Conservation (phyloP, 2,329 filamentous ascomycete species). For the Madurella mycetomatis region DNA sequence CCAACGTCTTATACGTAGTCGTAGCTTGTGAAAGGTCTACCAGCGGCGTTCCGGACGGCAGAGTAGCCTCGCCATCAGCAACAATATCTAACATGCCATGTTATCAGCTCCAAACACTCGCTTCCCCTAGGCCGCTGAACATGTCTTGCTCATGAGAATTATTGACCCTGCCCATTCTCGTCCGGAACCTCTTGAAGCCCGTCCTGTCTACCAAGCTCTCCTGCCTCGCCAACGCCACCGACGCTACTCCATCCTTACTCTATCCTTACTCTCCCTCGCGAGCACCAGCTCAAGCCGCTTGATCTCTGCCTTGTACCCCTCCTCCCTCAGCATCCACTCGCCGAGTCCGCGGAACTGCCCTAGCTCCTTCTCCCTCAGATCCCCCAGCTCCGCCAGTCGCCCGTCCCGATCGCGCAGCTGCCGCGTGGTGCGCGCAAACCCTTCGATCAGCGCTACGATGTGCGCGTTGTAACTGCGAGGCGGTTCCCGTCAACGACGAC, state of each 20-base stretch:
- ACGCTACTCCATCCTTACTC: conserved; percentile 39
- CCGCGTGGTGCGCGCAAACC: conserved; percentile 29
- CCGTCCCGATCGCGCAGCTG: conserved; percentile 19
- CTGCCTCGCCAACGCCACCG: conserved; percentile 41
- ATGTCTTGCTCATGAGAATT: conserved; percentile 14
- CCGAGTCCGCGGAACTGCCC: conserved; percentile 35
- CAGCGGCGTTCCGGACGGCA: background rate
- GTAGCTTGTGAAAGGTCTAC: background rate
- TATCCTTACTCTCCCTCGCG: conserved; percentile 32
- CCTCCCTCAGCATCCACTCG: conserved; percentile 37
- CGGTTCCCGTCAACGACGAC: background rate
- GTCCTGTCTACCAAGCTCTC: conserved; percentile 40
- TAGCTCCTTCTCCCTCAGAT: conserved; percentile 30
- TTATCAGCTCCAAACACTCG: too few relatives aligned
- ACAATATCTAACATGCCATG: too few relatives aligned
- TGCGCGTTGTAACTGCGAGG: conserved; percentile 38
- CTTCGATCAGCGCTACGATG: conserved; percentile 37
- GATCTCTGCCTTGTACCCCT: conserved; percentile 37
- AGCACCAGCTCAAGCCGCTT: conserved; percentile 37
- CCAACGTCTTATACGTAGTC: conserved; percentile 3
- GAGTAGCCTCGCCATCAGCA: background rate
- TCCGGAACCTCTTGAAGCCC: conserved; percentile 30
- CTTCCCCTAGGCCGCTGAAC: background rate
- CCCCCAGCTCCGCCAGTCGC: conserved; percentile 28
- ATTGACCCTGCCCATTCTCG: conserved; percentile 29